phyloP scores from a whole-genome alignment of 106 monocot genomes.

The Phalaenopsis equestris region DNA sequence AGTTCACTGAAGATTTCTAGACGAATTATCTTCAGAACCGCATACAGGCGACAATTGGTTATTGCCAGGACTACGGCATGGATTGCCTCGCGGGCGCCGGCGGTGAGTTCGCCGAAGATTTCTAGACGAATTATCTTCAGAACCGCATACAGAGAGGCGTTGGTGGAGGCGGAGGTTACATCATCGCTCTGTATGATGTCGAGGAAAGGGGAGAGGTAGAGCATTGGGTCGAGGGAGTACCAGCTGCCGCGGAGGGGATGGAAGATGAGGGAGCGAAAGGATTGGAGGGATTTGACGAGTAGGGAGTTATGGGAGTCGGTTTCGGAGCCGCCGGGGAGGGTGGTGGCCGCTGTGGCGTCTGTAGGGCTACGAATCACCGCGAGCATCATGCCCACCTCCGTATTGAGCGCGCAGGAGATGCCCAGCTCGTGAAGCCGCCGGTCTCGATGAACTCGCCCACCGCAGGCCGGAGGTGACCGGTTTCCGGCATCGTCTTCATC shows the following conservation, averaged over 20 bases:
- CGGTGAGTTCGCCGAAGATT: slow-evolving; percentile 63
- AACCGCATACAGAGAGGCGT: slow-evolving; percentile 56
- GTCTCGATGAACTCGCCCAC: slow-evolving; percentile 10
- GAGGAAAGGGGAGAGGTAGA: slow-evolving; percentile 62
- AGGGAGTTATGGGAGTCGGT: slow-evolving; percentile 15
- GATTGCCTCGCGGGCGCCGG: slow-evolving; percentile 67
- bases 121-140: slow-evolving; percentile 64
- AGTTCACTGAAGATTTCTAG: slow-evolving; percentile 63
- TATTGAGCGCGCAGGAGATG: slow-evolving; percentile 94
- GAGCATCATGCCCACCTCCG: slow-evolving; percentile 73
- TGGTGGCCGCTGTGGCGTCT: not conserved
- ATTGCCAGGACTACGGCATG: slow-evolving; percentile 51
- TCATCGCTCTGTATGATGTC: slow-evolving; percentile 73
- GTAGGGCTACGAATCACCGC: slow-evolving; percentile 69
- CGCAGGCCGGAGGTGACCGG: not conserved
- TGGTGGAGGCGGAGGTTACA: slow-evolving; percentile 64
- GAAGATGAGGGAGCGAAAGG: slow-evolving; percentile 75
- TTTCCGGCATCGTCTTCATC: not conserved
- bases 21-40: slow-evolving; percentile 63
- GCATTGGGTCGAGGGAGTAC: slow-evolving; percentile 34
- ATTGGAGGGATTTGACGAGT: slow-evolving; percentile 55
- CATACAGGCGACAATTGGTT: slow-evolving; percentile 59
- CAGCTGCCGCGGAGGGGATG: slow-evolving; percentile 33
- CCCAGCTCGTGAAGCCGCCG: slow-evolving; percentile 36
- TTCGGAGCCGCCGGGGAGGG: not conserved